Evolutionary conservation across 2,329 filamentous ascomycete species (phyloP).

Genomic region (Trichoderma koningii): DNA sequence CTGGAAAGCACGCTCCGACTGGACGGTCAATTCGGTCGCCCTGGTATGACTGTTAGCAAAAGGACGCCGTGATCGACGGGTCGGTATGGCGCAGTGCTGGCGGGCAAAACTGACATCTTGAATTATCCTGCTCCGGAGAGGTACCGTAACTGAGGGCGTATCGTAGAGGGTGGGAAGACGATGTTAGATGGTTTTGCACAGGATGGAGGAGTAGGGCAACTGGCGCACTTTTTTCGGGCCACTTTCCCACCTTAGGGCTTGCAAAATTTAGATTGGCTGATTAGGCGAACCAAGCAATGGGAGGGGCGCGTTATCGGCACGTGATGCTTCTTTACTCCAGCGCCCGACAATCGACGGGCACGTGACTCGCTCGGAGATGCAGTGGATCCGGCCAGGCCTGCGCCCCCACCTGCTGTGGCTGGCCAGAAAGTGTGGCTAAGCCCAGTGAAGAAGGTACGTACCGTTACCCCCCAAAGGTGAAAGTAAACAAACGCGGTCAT

Average conservation of each 20-base stretch:
- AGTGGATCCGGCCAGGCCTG: background rate
- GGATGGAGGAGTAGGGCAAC: conserved; percentile 44
- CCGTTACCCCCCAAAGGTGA: conserved; percentile 24
- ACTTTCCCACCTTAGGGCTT: conserved; percentile 45
- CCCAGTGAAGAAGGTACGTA: conserved; percentile 25
- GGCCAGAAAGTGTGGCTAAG: conserved; percentile 7
- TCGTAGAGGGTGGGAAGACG: conserved; percentile 43
- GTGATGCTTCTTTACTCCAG: conserved; percentile 31
- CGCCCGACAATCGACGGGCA: background rate
- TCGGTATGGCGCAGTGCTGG: conserved; percentile 26
- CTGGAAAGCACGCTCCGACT: conserved; percentile 99
- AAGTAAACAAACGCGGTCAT: conserved; percentile 34
- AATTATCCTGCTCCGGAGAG: conserved; percentile 45
- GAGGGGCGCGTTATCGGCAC: conserved; percentile 29
- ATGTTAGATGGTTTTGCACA: conserved; percentile 42
- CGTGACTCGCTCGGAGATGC: background rate
- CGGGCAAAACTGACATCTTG: conserved; percentile 46
- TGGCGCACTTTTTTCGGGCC: conserved; percentile 41
- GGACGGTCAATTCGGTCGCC: conserved; percentile 98
- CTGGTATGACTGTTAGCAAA: conserved; percentile 54
- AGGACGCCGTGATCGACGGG: conserved; percentile 30
- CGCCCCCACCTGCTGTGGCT: background rate
- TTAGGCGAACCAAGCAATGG: conserved; percentile 36
- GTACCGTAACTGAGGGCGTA: conserved; percentile 45
- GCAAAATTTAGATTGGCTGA: conserved; percentile 44